These are phyloP conservation scores for Neofusicoccum umdonicola DNA, from an alignment of 2,329 filamentous ascomycete genomes.

Conservation along the genomic window DNA sequence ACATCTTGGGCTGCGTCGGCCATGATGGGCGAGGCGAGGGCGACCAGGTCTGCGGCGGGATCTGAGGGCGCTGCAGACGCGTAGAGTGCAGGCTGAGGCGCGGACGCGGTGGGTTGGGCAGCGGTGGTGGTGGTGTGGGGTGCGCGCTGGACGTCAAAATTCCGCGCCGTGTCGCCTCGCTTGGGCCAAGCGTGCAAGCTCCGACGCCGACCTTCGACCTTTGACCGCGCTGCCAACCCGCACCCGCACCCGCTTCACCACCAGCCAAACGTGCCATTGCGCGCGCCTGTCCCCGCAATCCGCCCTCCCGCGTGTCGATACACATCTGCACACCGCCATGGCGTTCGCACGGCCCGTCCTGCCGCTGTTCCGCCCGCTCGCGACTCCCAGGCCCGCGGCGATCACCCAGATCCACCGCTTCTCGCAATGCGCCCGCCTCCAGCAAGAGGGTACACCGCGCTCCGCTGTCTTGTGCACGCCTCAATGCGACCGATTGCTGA, in stretches of 20 bases:
- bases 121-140: conserved; percentile 13
- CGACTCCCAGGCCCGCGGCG: conserved; percentile 35
- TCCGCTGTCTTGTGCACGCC: conserved; percentile 26
- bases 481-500: neutral
- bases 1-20: conserved; percentile 47
- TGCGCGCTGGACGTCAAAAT: conserved; percentile 15
- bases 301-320: neutral
- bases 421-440: conserved; percentile 25
- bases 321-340: conserved; percentile 25
- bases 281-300: neutral
- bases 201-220: neutral
- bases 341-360: conserved; percentile 35
- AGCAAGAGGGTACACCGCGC: neutral
- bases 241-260: neutral
- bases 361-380: conserved; percentile 42
- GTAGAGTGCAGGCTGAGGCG: conserved; percentile 1
- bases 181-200: conserved; percentile 1
- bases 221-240: neutral
- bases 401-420: conserved; percentile 42
- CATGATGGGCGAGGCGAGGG: conserved; percentile 30
- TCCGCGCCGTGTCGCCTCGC: conserved; percentile 19
- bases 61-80: conserved; percentile 7
- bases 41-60: neutral
- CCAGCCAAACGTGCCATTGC: neutral
- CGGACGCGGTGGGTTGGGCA: conserved; percentile 20